phyloP scores from a whole-genome alignment of 371 early-diverging fungal species.

The Rhizopus arrhizus region DNA sequence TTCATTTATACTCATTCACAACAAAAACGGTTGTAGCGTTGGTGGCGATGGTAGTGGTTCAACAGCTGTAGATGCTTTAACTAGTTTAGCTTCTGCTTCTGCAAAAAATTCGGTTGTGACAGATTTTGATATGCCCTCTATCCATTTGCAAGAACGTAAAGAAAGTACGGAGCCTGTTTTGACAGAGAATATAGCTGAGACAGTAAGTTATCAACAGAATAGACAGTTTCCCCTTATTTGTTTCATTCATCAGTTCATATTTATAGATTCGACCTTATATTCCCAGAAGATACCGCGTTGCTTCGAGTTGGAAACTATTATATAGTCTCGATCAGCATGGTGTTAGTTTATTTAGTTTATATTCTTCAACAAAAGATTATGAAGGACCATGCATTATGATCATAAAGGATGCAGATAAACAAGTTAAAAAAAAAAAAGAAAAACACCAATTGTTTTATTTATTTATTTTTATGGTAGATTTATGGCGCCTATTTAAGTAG shows the following conservation, averaged over 20 bases:
- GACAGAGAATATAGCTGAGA: slow-evolving; percentile 50
- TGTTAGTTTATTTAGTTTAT: slow-evolving; percentile 81
- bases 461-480: slow-evolving; percentile 49
- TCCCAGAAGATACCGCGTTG: slow-evolving; percentile 67
- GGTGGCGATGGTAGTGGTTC: neutral
- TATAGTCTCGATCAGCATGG: slow-evolving; percentile 95
- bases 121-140: slow-evolving; percentile 37
- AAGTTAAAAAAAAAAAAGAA: slow-evolving; percentile 45
- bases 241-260: neutral
- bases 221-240: neutral
- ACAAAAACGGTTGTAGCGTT: neutral
- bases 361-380: slow-evolving; percentile 52
- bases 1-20: slow-evolving; percentile 2
- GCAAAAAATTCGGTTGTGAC: neutral
- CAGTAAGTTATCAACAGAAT: slow-evolving; percentile 31
- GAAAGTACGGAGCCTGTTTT: slow-evolving; percentile 51
- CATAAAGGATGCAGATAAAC: slow-evolving; percentile 68
- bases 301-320: slow-evolving; percentile 73
- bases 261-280: slow-evolving; percentile 50
- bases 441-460: slow-evolving; percentile 3
- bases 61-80: slow-evolving; percentile 26
- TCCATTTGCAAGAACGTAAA: slow-evolving; percentile 42
- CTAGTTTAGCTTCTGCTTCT: neutral
- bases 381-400: slow-evolving; percentile 74
- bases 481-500: slow-evolving; percentile 90